These are phyloP conservation scores for Colletotrichum sp. DNA, from an alignment of 2,329 filamentous ascomycete genomes.

Conservation along the genomic window DNA sequence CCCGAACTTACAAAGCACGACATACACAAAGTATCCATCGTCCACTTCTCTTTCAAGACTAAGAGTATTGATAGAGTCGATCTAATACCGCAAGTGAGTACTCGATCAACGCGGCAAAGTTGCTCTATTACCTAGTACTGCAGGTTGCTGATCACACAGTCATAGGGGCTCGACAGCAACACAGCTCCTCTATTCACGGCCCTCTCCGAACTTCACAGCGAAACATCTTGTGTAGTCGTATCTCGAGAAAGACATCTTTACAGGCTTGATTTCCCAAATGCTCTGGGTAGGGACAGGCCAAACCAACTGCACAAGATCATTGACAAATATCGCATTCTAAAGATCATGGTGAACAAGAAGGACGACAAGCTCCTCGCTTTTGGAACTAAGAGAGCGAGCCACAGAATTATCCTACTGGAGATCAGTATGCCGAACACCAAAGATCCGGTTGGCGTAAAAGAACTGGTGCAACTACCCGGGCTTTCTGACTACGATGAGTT, in stretches of 20 bases:
- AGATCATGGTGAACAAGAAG: constrained; percentile 25
- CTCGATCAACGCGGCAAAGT: neutral
- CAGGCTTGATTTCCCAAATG: neutral
- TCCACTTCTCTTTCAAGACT: neutral
- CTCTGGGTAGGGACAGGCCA: neutral
- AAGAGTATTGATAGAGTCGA: neutral
- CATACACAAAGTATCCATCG: neutral
- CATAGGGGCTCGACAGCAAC: constrained; percentile 26
- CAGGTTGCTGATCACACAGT: neutral
- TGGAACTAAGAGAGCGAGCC: constrained; percentile 23
- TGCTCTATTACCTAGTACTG: neutral
- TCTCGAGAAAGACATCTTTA: constrained; percentile 30
- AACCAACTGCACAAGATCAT: constrained; percentile 23
- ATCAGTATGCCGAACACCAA: constrained; percentile 19
- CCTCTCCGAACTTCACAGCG: constrained; percentile 28
- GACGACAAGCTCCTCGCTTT: constrained; percentile 29
- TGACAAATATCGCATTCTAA: constrained; percentile 30
- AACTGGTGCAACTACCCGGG: constrained; percentile 19
- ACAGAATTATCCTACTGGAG: constrained; percentile 28
- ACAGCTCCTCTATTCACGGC: constrained; percentile 32
- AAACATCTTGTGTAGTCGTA: constrained; percentile 26
- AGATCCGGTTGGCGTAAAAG: constrained; percentile 1
- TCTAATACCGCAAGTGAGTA: neutral
- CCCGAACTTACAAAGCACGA: constrained; percentile 21
- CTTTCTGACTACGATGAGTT: constrained; percentile 26